Base-by-base conservation (phyloP, 306 rosid species). In the Begonia masoniana region DNA sequence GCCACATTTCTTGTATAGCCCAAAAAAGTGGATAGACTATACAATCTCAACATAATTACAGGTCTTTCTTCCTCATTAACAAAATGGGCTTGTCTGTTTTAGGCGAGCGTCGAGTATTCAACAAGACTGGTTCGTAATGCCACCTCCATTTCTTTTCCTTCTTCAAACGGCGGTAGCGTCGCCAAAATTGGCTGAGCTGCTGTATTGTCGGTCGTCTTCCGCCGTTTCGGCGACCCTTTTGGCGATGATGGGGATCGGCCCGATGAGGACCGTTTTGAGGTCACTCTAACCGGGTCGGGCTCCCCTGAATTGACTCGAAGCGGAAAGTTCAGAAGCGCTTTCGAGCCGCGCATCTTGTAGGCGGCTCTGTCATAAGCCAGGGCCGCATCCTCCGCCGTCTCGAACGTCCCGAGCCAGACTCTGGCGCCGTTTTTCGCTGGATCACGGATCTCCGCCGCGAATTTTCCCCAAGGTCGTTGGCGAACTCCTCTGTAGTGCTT, bases 391-490 rank as follows among this genome's bases (percentile, higher is more conserved):
- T 91, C 97, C 0, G 96, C 97, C 19, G 96, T 91, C 59, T 83
- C 85, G 15, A 78, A 91, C 0, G 97, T 91, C 8, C 97, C 97
- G 2, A 91, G 91, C 97, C 97, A 91, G 36, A 83, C 91, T n/a
- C 97, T 51, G 0, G 96, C 94, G 0, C 97, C 97, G 45, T 91
- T 83, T 56, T 85, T 91, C 4, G 92, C 88, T 68, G 96, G 97
- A 49, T 91, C 97, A 1, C 97, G 74, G 23, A 91, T 91, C 74
- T 91, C 97, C 35, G 97, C 95, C 43, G 94, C 97, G 64, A 76
- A 91, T 55, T 91, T 91, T 7, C 97, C 97, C 97, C 97, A 91
- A 15, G 97, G 97, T 60, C 97, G 72, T 13, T 69, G 94, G 62
- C 97, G 35, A 13, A 91, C 97, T 2, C 97, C 97, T 41, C 97